Evolutionary conservation across 768 basidiomycete genomes (phyloP).

Genomic region (Hortiboletus campestris): DNA sequence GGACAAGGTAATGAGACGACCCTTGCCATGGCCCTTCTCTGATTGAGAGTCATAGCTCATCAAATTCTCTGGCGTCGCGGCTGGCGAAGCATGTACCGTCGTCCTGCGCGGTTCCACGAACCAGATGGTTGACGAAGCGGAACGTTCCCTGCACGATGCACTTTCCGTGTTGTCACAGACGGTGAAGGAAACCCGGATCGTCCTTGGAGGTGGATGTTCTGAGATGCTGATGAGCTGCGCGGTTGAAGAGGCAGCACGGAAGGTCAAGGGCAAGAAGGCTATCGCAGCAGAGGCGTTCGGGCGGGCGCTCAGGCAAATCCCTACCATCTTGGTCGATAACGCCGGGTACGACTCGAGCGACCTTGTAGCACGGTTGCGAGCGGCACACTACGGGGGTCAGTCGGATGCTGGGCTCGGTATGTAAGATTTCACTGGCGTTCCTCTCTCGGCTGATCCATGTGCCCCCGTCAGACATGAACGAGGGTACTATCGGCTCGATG

Average conservation of each 20-base stretch:
- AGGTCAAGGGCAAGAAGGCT: slow-evolving; percentile 91
- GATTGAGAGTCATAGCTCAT: slow-evolving; percentile 63
- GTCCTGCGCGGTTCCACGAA: slow-evolving; percentile 96
- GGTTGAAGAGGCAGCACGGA: slow-evolving; percentile 83
- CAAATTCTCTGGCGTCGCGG: slow-evolving; percentile 99
- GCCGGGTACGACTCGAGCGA: slow-evolving; percentile 98
- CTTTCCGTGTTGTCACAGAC: slow-evolving; percentile 97
- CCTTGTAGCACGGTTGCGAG: slow-evolving; percentile 82
- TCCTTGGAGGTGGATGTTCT: slow-evolving; percentile 94
- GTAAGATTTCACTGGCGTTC: slow-evolving; percentile 23
- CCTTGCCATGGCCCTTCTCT: background rate
- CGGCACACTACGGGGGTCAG: slow-evolving; percentile 91
- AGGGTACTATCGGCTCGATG: slow-evolving; percentile 87
- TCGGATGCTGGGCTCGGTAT: slow-evolving; percentile 84
- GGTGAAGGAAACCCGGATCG: slow-evolving; percentile 92
- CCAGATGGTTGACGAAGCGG: slow-evolving; percentile 99
- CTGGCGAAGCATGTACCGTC: slow-evolving; percentile 96
- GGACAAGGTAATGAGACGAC: slow-evolving; percentile 70
- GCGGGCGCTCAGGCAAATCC: slow-evolving; percentile 88
- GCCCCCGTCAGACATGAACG: slow-evolving; percentile 71
- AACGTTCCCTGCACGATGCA: slow-evolving; percentile 95
- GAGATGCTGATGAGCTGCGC: slow-evolving; percentile 98
- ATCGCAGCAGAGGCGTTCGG: slow-evolving; percentile 93
- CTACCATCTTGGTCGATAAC: slow-evolving; percentile 95
- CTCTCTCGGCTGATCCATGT: background rate